Base-by-base conservation (phyloP, 108 stramenopile species). In the Chaetoceros muelleri region DNA sequence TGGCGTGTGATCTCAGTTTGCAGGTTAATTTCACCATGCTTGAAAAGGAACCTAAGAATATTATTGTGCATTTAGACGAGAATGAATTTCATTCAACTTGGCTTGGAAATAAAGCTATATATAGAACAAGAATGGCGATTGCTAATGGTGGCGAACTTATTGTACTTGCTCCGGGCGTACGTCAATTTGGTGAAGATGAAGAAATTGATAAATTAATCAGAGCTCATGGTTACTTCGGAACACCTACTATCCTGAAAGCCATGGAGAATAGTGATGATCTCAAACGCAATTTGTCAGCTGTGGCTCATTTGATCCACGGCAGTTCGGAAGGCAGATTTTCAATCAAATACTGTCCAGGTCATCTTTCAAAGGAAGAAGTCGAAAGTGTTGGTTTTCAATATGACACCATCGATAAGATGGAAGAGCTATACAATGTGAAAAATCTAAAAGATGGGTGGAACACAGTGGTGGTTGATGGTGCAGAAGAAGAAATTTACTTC, bases 231-330 rank as follows among this genome's bases (percentile, higher is more conserved):
- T 97, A 97, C 62, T 57, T 71, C 19, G 89, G 94, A 20, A 95
- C 96, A 2, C 88, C 90, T 0, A 57, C 59, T 23, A 85, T 90
- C 0, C 81, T 97, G 88, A 60, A 79, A 24, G 72, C 67, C 30
- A 80, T 97, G 84, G 60, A 81, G 27, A 61, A 76, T 0, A 69
- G 85, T 56, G 53, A 66, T 23, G 94, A 95, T 30, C 70, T 97
- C 48, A 71, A 79, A 62, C 67, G 75, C 28, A 97, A 88, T 69
- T 70, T 97, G 52, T 84, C 87, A 0, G 92, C 93, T 1, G 95
- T 93, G 7, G 96, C 96, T 2, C 96, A 97, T 60, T 70, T 97
- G 46, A 95, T 97, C 44, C 96, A 97, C 64, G 96, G 95, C 13
- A 85, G 83, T 46, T 76, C 88, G 3, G 96, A 97, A 67, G 93